phyloP scores from a whole-genome alignment of 495 filamentous ascomycete genomes.

The Lepraria neglecta region DNA sequence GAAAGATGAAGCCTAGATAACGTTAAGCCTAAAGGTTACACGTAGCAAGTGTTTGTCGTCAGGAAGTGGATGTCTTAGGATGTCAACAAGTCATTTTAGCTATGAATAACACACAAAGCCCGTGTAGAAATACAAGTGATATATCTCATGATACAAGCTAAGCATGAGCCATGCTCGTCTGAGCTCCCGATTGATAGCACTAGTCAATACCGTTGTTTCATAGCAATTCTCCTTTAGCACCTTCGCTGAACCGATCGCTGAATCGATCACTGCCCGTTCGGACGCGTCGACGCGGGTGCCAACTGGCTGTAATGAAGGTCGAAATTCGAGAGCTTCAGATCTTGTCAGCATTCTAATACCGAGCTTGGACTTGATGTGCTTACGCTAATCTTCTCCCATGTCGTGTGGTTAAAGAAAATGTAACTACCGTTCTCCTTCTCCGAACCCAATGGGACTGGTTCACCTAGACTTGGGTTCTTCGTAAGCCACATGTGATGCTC shows the following conservation, averaged over 20 bases:
- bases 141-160: neutral
- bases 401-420: slow-evolving; percentile 76
- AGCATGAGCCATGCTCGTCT: neutral
- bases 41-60: too few relatives aligned
- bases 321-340: slow-evolving; percentile 13
- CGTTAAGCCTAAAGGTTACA: too few relatives aligned
- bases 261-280: slow-evolving; percentile 1
- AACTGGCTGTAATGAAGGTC: slow-evolving; percentile 20
- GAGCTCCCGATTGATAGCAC: neutral
- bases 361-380: slow-evolving; percentile 29
- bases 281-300: slow-evolving; percentile 9
- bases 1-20: neutral
- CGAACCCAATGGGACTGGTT: slow-evolving; percentile 58
- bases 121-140: neutral
- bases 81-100: too few relatives aligned
- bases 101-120: too few relatives aligned
- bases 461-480: slow-evolving; percentile 68
- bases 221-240: slow-evolving; percentile 8
- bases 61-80: too few relatives aligned
- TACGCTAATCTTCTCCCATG: slow-evolving; percentile 79
- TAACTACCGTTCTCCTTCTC: slow-evolving; percentile 81
- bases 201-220: neutral
- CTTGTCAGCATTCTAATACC: neutral
- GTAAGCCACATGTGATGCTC: slow-evolving; percentile 83
- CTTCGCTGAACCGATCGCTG: slow-evolving; percentile 12